Base-by-base conservation (phyloP, 108 stramenopile species). In the Skeletonema grethae region DNA sequence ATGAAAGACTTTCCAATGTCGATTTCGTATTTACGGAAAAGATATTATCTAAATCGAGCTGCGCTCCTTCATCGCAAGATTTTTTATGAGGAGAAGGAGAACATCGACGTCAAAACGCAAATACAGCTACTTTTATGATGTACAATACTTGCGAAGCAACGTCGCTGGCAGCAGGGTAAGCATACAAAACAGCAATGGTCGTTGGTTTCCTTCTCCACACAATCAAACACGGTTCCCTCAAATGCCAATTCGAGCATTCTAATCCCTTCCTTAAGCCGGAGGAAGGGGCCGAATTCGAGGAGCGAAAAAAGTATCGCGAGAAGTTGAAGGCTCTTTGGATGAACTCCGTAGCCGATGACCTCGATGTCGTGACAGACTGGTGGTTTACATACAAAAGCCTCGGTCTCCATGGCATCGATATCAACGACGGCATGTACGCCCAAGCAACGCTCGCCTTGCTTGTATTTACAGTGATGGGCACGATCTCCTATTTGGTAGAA, bases 301-400 rank as follows among this genome's bases (percentile, higher is more conserved):
- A 71, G 43, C 70, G 61, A 8, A 38, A 53, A 45, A 61, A 71
- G 39, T 71, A 71, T 30, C 70, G 70, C 4, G 20, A 38, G 16
- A 29, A 71, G 30, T 43, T 71, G 13, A 20, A 29, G 68, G 16
- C 20, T 18, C 9, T 32, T 15, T 71, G 70, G 70, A 31, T 71
- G 35, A 71, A 71, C 41, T 71, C 70, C 10, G 41, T 71, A 13
- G 46, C 48, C 2, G 70, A 71, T 31, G 70, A 71, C 61, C 29
- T 71, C 41, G 70, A 71, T 59, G 8, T 71, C 12, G 3, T 71
- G 5, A 71, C 70, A 2, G 70, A 72, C 62, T 72, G 70, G 70
- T 72, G 70, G 70, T 72, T 72, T 59, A 32, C 61, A 10, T 31
- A 57, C 16, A 30, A 38, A 36, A 43, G 38, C 20, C 53, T 10